Conservation (phyloP, 805 yeast genomes). For the Blastobotrys americana region DNA sequence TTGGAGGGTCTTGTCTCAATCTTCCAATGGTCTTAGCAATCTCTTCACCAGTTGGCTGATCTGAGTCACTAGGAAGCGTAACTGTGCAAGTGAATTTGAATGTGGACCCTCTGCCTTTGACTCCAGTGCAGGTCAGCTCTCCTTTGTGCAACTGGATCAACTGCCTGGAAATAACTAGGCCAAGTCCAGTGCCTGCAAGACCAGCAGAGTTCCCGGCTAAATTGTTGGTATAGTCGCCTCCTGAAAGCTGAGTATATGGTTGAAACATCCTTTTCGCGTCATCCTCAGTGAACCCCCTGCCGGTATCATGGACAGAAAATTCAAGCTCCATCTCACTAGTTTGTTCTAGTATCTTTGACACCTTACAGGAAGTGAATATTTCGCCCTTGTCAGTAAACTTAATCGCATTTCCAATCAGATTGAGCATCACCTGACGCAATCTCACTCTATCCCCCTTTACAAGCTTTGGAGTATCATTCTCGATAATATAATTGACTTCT, state of each 20-base stretch:
- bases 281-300: slow-evolving; percentile 29
- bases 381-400: slow-evolving; percentile 31
- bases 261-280: slow-evolving; percentile 29
- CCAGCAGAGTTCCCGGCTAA: slow-evolving; percentile 1
- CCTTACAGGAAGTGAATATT: slow-evolving; percentile 24
- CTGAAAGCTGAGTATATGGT: slow-evolving; percentile 30
- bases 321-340: slow-evolving; percentile 17
- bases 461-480: slow-evolving; percentile 26
- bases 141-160: slow-evolving; percentile 31
- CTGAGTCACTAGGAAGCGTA: slow-evolving; percentile 23
- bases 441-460: slow-evolving; percentile 32
- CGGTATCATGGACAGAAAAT: slow-evolving; percentile 31
- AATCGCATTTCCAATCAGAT: slow-evolving; percentile 32
- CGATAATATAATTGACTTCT: slow-evolving; percentile 29
- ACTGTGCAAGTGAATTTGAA: slow-evolving; percentile 27
- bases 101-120: slow-evolving; percentile 26
- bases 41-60: slow-evolving; percentile 19
- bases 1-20: slow-evolving; percentile 1
- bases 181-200: slow-evolving; percentile 29
- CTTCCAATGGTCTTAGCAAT: slow-evolving; percentile 8
- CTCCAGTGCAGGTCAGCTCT: slow-evolving; percentile 24
- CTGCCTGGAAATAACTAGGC: slow-evolving; percentile 31
- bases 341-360: slow-evolving; percentile 8
- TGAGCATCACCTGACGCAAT: slow-evolving; percentile 29
- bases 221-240: slow-evolving; percentile 9